phyloP scores from a whole-genome alignment of 768 basidiomycete genomes.

The Russula sp. region DNA sequence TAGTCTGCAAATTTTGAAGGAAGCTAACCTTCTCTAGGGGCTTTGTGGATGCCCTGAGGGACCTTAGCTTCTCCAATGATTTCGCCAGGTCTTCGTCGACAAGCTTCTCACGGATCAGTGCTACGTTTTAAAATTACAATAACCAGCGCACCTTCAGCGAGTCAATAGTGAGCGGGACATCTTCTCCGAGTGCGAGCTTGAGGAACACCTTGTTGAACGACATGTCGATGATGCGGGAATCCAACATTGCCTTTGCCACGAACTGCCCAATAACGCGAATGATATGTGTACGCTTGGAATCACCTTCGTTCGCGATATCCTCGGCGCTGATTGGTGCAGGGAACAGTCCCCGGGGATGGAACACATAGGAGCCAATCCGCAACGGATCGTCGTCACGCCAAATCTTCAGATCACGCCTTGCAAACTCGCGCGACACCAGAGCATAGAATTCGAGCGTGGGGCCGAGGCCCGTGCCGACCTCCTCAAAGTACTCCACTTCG shows the following conservation, averaged over 20 bases:
- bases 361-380: constrained; percentile 63
- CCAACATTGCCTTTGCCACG: constrained; percentile 93
- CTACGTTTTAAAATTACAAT: not conserved
- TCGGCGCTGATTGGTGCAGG: constrained; percentile 74
- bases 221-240: constrained; percentile 95
- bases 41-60: constrained; percentile 44
- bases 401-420: constrained; percentile 76
- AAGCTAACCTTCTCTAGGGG: constrained; percentile 36
- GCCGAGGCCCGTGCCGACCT: constrained; percentile 95
- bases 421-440: constrained; percentile 94
- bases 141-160: constrained; percentile 58
- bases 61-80: constrained; percentile 76
- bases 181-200: constrained; percentile 81
- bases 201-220: constrained; percentile 95
- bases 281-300: constrained; percentile 78
- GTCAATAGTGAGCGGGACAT: constrained; percentile 77
- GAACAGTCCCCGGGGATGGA: constrained; percentile 81
- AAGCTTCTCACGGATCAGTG: constrained; percentile 40
- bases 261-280: constrained; percentile 92
- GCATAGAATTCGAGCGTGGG: constrained; percentile 99
- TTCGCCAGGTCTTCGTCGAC: constrained; percentile 83
- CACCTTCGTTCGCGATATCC: constrained; percentile 65
- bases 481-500: constrained; percentile 98
- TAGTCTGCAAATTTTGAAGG: not conserved
- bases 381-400: constrained; percentile 83